Evolutionary conservation across 2,329 filamentous ascomycete genomes (phyloP).

Genomic region (Penicillium sp.): DNA sequence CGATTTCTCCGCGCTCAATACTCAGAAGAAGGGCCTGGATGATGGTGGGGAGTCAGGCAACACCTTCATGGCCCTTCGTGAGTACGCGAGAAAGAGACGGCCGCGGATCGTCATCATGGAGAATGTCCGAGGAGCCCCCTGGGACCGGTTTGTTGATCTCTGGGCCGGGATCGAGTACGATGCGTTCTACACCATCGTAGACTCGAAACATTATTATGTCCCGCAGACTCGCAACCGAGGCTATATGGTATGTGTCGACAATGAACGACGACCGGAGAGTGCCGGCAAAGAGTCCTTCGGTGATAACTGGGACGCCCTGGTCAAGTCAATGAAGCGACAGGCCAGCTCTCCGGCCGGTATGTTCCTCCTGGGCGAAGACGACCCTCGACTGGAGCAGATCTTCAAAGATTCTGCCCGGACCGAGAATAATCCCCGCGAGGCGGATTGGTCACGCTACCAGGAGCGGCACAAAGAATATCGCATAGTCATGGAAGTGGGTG

Average conservation of each 20-base stretch:
- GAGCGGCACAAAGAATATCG: conserved; percentile 58
- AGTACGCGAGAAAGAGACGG: conserved; percentile 52
- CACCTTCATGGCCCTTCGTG: conserved; percentile 60
- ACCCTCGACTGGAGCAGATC: conserved; percentile 51
- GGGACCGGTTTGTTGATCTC: conserved; percentile 48
- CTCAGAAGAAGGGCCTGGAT: conserved; percentile 47
- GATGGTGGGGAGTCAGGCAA: conserved; percentile 60
- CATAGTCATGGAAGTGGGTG: conserved; percentile 48
- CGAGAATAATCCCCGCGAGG: conserved; percentile 21
- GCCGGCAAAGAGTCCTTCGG: conserved; percentile 23
- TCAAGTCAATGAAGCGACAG: conserved; percentile 49
- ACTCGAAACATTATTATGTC: conserved; percentile 68
- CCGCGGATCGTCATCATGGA: conserved; percentile 67
- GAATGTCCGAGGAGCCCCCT: conserved; percentile 62
- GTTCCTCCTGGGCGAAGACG: conserved; percentile 57
- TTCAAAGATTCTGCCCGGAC: conserved; percentile 45
- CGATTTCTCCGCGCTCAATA: conserved; percentile 67
- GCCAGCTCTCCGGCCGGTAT: conserved; percentile 60
- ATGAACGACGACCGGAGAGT: conserved; percentile 16
- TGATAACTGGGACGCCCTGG: conserved; percentile 20
- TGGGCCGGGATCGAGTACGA: conserved; percentile 55
- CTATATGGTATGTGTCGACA: conserved; percentile 57
- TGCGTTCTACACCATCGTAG: conserved; percentile 48
- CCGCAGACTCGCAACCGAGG: conserved; percentile 64
- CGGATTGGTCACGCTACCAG: conserved; percentile 46